A percentile compares a stretch with the other conserved stretches of the same genome.
These are phyloP conservation scores for Hanseniaspora uvarum DNA, from an alignment of 1,139 yeast species.

Conservation along the genomic window DNA sequence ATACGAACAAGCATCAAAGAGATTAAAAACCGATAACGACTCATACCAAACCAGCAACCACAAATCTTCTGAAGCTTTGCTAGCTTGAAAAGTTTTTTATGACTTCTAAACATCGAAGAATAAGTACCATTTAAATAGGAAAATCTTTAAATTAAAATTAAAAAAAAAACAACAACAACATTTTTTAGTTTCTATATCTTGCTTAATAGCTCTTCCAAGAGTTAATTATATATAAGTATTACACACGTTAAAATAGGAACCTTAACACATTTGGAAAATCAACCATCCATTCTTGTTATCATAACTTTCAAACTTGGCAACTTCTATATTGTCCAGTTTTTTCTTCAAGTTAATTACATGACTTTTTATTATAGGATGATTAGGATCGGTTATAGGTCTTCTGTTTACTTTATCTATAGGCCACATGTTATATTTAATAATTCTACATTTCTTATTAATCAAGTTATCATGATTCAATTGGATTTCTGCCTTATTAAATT, in stretches of 20 bases:
- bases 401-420: constrained; percentile 66
- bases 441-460: constrained; percentile 50
- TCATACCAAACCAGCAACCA: not conserved
- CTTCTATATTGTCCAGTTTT: constrained; percentile 36
- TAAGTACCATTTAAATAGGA: not conserved
- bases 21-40: constrained; percentile 20
- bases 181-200: not conserved
- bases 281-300: constrained; percentile 58
- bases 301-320: constrained; percentile 56
- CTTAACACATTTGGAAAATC: constrained; percentile 7
- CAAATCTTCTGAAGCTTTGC: constrained; percentile 22
- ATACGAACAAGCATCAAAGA: constrained; percentile 15
- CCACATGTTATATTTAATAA: constrained; percentile 67
- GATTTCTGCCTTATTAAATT: constrained; percentile 31
- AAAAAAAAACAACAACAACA: not conserved
- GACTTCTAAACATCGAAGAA: not conserved
- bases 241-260: not conserved
- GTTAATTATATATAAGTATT: not conserved
- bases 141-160: not conserved
- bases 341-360: constrained; percentile 61
- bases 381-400: constrained; percentile 66
- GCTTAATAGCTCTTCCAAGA: not conserved
- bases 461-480: constrained; percentile 53
- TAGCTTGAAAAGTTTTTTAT: not conserved
- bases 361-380: constrained; percentile 56